These are phyloP conservation scores for Jatropha multifida DNA, from an alignment of 441 rosid species.

Conservation along the genomic window DNA sequence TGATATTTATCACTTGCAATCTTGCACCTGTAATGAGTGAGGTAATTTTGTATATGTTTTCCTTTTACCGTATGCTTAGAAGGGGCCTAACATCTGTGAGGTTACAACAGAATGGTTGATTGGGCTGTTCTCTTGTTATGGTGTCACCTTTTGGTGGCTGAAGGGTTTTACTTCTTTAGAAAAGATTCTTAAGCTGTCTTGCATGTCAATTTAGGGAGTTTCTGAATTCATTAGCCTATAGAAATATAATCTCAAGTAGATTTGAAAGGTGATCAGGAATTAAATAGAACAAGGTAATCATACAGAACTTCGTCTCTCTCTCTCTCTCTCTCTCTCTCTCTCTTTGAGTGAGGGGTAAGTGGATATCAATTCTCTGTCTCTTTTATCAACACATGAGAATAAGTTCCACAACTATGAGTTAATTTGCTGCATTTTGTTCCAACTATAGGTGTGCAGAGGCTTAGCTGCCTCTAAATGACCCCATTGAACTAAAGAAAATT, in stretches of 20 bases:
- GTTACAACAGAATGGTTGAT: not conserved
- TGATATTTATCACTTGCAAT: not conserved
- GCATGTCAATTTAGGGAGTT: not conserved
- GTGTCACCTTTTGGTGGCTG: not conserved
- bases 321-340: not conserved
- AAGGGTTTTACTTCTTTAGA: not conserved
- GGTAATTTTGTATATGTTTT: not conserved
- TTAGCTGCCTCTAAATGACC: no score
- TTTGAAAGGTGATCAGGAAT: no score
- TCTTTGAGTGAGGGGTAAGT: not conserved
- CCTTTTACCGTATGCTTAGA: not conserved
- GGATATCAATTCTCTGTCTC: not conserved
- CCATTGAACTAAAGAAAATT: no score
- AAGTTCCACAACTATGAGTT: not conserved
- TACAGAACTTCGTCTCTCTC: no score
- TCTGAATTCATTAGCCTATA: not conserved
- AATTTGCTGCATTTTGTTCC: not conserved
- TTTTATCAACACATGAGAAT: not conserved
- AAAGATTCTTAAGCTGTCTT: not conserved
- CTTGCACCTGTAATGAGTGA: not conserved
- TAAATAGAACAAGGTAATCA: no score
- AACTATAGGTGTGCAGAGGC: no score
- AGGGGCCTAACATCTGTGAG: not conserved
- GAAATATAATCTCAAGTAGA: no score
- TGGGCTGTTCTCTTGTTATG: not conserved